Conservation (phyloP, 345 rosid species). For the Limnanthes douglasii region DNA sequence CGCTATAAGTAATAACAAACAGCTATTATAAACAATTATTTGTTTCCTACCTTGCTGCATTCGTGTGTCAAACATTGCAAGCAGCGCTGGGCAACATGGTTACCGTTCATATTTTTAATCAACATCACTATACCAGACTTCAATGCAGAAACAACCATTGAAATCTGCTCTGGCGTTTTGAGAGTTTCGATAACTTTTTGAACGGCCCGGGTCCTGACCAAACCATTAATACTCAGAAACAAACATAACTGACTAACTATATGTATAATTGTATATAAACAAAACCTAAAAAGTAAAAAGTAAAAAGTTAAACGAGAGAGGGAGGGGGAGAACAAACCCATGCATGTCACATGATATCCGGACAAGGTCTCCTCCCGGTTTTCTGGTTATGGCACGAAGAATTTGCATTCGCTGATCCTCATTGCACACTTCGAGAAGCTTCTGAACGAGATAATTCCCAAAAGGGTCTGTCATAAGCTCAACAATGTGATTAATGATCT, state of each 20-base stretch:
- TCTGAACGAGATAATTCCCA: constrained; percentile 70
- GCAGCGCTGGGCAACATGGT: constrained; percentile 74
- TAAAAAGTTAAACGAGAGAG: not conserved
- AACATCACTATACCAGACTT: constrained; percentile 50
- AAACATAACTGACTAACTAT: too few relatives aligned
- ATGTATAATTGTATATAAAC: too few relatives aligned
- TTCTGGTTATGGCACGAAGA: constrained; percentile 36
- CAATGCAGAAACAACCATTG: constrained; percentile 40
- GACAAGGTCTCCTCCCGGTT: constrained; percentile 46
- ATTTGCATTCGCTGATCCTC: constrained; percentile 52
- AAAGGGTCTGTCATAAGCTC: constrained; percentile 72
- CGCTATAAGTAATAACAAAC: too few relatives aligned
- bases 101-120: constrained; percentile 66
- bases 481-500: constrained; percentile 45
- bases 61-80: constrained; percentile 44
- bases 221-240: not conserved
- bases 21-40: not conserved
- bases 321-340: constrained; percentile 27
- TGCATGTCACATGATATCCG: constrained; percentile 71
- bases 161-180: constrained; percentile 35
- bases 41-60: constrained; percentile 26
- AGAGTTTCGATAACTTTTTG: constrained; percentile 71
- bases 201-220: constrained; percentile 60
- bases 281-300: not conserved
- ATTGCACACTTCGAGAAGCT: constrained; percentile 61